Base-by-base conservation (phyloP, 371 early-diverging fungal species). In the Blastocladiella emersonii region DNA sequence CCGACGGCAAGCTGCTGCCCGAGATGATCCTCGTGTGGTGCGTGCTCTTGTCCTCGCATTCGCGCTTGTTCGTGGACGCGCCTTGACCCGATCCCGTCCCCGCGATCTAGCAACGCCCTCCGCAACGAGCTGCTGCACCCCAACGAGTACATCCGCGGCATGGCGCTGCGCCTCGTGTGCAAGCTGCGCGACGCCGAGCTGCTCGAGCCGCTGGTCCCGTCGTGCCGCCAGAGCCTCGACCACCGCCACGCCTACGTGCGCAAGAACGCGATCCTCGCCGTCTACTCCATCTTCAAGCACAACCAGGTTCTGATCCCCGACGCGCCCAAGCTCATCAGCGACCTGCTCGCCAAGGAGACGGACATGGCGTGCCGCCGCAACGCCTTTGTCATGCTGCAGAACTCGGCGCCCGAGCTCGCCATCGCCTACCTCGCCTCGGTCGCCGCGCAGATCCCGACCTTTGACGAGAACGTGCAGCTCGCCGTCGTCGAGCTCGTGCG, bases 121-220 rank as follows among this genome's bases (percentile, higher is more conserved):
- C 78, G 92, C 72, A 97, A 93, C 69, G 99, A 99, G 76, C 78
- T 99, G 45, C 91, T 90, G 72, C 93, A 93, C 76, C 97, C 99
- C 34, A 99, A 99, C 76, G 99, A 99, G 79, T 98, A 89, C 72
- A 91, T 99, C 65, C 86, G 99, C 63, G 98, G 97, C 34, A 84
- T 87, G 2, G 95, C 94, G 21, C 85, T 99, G 66, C 85, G 98
- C 49, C 89, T 97, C 76, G 76, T 98, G 63, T 89, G 95, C 78
- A 95, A 93, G 74, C 80, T 99, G 55, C 83, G 86, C 60, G 95
- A 95, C 71, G 82, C 89, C 13, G 97, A 98, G 70, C 72, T 98
- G 27, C 78, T 98, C 37, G 97, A 96, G 74, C 98, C 98, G 5
- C 79, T 94, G 57, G 78, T 96, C 27, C 95, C 93, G 34, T 83